These are phyloP conservation scores for Gossypium herbaceum DNA, from an alignment of 345 rosid genomes.

Conservation along the genomic window DNA sequence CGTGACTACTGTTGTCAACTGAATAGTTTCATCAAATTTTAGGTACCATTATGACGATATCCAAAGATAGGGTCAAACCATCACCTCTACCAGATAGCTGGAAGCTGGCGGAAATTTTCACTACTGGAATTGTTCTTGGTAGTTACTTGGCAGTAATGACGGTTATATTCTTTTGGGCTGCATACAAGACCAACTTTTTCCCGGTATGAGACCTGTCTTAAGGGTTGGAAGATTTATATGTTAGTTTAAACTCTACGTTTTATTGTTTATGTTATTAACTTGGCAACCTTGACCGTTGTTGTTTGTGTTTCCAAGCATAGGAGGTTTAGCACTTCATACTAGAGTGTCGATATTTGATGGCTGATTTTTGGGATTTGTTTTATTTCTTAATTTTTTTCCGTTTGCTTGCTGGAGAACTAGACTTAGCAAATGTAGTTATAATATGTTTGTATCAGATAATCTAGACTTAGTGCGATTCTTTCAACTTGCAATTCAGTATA, in stretches of 20 bases:
- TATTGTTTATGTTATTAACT: background rate
- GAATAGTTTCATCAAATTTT: constrained; percentile 24
- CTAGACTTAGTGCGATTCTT: background rate
- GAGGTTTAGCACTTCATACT: background rate
- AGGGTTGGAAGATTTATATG: constrained; percentile 1
- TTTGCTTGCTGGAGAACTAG: background rate
- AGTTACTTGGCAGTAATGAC: constrained; percentile 98
- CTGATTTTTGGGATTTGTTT: background rate
- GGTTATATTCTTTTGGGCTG: constrained; percentile 94
- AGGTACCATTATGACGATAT: constrained; percentile 99
- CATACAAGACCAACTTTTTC: constrained; percentile 89
- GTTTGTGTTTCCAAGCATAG: background rate
- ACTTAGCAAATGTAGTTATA: background rate
- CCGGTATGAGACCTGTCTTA: constrained; percentile 46
- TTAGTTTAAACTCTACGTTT: background rate
- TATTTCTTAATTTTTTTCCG: background rate
- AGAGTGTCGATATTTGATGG: background rate
- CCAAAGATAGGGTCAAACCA: constrained; percentile 98
- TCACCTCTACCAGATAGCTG: constrained; percentile 99
- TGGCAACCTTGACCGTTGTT: background rate
- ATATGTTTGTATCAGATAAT: background rate
- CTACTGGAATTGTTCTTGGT: constrained; percentile 89
- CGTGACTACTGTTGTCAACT: constrained; percentile 16
- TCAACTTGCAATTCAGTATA: background rate
- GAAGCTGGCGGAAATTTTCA: constrained; percentile 91